Conservation (phyloP, 805 yeast species). For the Pichia thaimueangensis region DNA sequence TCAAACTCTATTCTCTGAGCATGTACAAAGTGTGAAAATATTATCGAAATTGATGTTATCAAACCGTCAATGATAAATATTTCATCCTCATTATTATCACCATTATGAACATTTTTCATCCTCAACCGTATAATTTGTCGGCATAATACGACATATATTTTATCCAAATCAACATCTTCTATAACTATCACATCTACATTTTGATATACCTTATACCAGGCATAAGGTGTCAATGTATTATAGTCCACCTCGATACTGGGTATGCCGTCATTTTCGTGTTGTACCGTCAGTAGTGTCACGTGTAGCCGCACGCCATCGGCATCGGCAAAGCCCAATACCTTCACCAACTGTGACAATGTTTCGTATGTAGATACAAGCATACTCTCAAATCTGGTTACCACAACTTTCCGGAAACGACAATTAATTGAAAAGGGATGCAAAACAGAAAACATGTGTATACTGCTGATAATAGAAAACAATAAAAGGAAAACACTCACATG, state of each 20-base stretch:
- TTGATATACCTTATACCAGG: not conserved
- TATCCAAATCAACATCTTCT: not conserved
- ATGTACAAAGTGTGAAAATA: conserved; percentile 18
- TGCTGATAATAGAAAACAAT: too few relatives aligned
- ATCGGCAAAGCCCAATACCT: not conserved
- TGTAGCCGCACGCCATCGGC: not conserved
- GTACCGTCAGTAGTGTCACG: not conserved
- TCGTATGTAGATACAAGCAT: not conserved
- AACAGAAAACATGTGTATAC: too few relatives aligned
- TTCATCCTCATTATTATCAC: not conserved
- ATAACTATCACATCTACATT: not conserved
- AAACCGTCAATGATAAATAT: conserved; percentile 22
- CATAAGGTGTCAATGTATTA: not conserved
- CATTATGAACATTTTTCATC: not conserved
- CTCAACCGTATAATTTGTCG: not conserved
- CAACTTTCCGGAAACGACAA: too few relatives aligned
- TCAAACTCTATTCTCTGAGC: conserved; percentile 6
- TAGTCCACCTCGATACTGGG: too few relatives aligned
- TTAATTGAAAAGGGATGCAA: too few relatives aligned
- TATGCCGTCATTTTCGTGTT: not conserved
- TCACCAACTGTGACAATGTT: not conserved
- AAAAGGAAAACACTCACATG: too few relatives aligned
- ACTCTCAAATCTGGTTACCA: too few relatives aligned
- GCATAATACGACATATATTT: not conserved
- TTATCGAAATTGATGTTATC: conserved; percentile 18